Evolutionary conservation across 805 yeast species (phyloP).

Genomic region (Pichia californica): DNA sequence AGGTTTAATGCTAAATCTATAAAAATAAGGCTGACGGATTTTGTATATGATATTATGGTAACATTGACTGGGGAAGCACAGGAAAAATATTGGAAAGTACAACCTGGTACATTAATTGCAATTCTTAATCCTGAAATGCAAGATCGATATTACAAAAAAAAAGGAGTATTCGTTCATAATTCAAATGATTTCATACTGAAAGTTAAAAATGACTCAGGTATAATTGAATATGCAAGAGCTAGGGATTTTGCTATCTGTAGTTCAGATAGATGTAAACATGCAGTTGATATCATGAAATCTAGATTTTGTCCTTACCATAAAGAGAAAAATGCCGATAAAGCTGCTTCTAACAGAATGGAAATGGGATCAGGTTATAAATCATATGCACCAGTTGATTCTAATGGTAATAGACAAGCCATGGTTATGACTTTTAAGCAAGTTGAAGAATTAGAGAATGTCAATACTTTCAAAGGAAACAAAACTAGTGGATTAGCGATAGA

Average conservation of each 20-base stretch:
- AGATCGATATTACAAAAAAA: constrained; percentile 21
- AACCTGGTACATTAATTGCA: constrained; percentile 68
- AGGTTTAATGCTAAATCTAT: constrained; percentile 37
- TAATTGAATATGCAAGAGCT: constrained; percentile 70
- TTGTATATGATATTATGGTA: constrained; percentile 48
- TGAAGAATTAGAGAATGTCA: neutral
- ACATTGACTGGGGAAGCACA: constrained; percentile 64
- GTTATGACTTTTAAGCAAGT: constrained; percentile 20
- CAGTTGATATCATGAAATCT: constrained; percentile 48
- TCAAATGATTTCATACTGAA: constrained; percentile 43
- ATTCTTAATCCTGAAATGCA: constrained; percentile 66
- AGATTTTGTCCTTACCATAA: constrained; percentile 68
- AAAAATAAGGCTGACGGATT: constrained; percentile 63
- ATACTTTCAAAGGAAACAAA: constrained; percentile 19
- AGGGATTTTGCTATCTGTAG: constrained; percentile 65
- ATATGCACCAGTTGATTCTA: constrained; percentile 45
- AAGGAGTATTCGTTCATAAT: neutral
- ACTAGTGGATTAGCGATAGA: constrained; percentile 2
- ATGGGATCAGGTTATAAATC: constrained; percentile 54
- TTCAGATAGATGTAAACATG: constrained; percentile 49
- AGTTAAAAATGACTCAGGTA: constrained; percentile 42
- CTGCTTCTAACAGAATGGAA: constrained; percentile 67
- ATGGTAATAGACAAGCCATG: constrained; percentile 38
- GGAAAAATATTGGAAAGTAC: constrained; percentile 63
- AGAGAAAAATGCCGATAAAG: constrained; percentile 46